Evolutionary conservation across 2,329 filamentous ascomycete species (phyloP).

Genomic region (Colletotrichum melonis): DNA sequence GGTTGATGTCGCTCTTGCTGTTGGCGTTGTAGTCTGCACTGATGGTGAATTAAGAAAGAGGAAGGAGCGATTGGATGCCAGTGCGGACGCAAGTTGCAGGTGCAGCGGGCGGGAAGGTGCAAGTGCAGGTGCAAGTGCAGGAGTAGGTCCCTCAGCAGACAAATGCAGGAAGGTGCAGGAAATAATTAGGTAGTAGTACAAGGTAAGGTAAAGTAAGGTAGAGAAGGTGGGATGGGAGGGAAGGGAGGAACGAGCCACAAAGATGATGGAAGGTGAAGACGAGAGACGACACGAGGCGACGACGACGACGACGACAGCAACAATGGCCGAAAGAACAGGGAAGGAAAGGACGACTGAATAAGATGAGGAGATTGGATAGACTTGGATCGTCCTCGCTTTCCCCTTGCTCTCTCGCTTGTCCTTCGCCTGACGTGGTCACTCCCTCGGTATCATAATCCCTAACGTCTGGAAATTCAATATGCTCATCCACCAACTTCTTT

Average conservation of each 20-base stretch:
- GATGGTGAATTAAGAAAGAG: not conserved
- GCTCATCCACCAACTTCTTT: not conserved
- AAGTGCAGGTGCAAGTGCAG: slow-evolving; percentile 14
- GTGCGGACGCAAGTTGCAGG: not conserved
- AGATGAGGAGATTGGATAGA: slow-evolving; percentile 12
- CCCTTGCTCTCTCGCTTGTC: slow-evolving; percentile 12
- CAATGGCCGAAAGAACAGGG: not conserved
- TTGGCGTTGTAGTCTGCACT: not conserved
- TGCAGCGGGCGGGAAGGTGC: slow-evolving; percentile 9
- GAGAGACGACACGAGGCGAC: not conserved
- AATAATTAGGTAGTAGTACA: not conserved
- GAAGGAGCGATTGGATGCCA: slow-evolving; percentile 6
- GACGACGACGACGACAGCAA: not conserved
- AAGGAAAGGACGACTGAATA: not conserved
- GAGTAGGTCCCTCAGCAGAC: not conserved
- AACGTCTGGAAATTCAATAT: not conserved
- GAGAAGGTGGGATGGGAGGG: not conserved
- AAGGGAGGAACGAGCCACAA: not conserved
- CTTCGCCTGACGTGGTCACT: slow-evolving; percentile 6
- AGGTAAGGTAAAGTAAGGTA: not conserved
- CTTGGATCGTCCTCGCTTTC: not conserved
- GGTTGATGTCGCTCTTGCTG: not conserved
- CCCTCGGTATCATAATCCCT: not conserved
- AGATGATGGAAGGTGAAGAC: not conserved
- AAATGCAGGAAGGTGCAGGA: not conserved